A percentile compares a stretch with the other conserved stretches of the same genome.
Evolutionary conservation across 2,329 filamentous ascomycete species (phyloP).

Genomic region (Cercospora citrullina): DNA sequence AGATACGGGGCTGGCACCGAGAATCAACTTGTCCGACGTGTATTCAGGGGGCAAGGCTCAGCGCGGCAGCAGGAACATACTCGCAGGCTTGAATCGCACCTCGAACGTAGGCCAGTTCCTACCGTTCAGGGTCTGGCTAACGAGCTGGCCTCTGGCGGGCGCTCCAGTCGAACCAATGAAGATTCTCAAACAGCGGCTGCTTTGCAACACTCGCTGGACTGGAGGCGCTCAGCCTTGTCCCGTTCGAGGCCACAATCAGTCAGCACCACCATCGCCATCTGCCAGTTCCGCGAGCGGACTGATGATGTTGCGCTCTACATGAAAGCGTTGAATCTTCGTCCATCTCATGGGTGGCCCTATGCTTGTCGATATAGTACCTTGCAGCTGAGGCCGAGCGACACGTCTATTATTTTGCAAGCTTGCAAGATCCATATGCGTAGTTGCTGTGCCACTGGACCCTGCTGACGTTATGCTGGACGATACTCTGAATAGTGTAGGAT

Average conservation of each 20-base stretch:
- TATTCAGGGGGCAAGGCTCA: not conserved
- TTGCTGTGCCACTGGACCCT: not conserved
- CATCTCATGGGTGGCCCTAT: not conserved
- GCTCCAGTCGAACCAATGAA: too few relatives aligned
- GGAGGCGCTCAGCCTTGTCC: too few relatives aligned
- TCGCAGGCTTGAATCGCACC: too few relatives aligned
- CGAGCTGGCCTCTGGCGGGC: too few relatives aligned
- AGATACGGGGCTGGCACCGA: not conserved
- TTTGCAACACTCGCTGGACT: too few relatives aligned
- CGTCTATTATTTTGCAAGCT: not conserved
- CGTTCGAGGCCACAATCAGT: too few relatives aligned
- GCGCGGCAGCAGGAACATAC: too few relatives aligned
- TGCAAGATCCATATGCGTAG: not conserved
- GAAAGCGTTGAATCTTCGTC: not conserved
- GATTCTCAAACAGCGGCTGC: too few relatives aligned
- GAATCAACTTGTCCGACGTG: not conserved
- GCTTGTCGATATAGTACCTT: not conserved
- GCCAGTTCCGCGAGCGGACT: not conserved
- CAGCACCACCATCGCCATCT: not conserved
- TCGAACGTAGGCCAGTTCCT: too few relatives aligned
- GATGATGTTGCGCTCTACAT: not conserved
- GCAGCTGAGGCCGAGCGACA: not conserved
- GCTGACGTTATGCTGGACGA: not conserved
- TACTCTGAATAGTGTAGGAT: not conserved
- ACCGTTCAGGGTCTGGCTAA: too few relatives aligned